These are phyloP conservation scores for Phytophthora cryptogea DNA, from an alignment of 352 stramenopile species.

Conservation along the genomic window DNA sequence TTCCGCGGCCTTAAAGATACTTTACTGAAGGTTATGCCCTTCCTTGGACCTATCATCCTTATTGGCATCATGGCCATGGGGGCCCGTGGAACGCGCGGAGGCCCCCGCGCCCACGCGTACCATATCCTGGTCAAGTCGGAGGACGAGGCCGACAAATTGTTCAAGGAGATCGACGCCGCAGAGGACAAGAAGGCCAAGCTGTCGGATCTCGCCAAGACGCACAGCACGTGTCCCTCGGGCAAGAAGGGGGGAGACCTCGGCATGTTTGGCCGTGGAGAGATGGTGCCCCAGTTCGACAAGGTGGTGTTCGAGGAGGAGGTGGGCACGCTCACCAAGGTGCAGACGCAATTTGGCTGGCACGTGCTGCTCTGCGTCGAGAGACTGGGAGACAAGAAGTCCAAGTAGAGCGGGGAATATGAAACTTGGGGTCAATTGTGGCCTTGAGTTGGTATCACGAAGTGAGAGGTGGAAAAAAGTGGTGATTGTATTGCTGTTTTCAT, in stretches of 20 bases:
- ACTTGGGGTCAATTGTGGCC: neutral
- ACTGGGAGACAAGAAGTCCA: conserved; percentile 50
- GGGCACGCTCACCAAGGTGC: conserved; percentile 58
- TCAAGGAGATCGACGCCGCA: conserved; percentile 58
- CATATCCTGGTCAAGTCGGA: conserved; percentile 73
- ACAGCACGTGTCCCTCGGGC: conserved; percentile 66
- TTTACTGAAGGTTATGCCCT: conserved; percentile 51
- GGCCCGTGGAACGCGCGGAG: conserved; percentile 25
- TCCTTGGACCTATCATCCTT: conserved; percentile 55
- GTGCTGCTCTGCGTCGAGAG: conserved; percentile 74
- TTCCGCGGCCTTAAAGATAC: conserved; percentile 41
- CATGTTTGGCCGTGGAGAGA: conserved; percentile 72
- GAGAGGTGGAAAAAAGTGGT: neutral
- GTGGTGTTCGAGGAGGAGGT: conserved; percentile 64
- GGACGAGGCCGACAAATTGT: conserved; percentile 52
- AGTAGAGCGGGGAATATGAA: conserved; percentile 13
- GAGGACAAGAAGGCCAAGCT: conserved; percentile 61
- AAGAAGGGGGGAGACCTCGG: conserved; percentile 67
- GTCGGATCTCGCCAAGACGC: conserved; percentile 48
- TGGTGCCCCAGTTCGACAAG: conserved; percentile 80
- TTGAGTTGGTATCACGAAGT: neutral
- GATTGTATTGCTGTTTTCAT: neutral
- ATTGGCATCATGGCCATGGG: conserved; percentile 57
- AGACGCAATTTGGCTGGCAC: conserved; percentile 82
- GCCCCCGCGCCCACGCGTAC: conserved; percentile 49